Conservation (phyloP, 352 stramenopile species). For the Peronospora destructor region DNA sequence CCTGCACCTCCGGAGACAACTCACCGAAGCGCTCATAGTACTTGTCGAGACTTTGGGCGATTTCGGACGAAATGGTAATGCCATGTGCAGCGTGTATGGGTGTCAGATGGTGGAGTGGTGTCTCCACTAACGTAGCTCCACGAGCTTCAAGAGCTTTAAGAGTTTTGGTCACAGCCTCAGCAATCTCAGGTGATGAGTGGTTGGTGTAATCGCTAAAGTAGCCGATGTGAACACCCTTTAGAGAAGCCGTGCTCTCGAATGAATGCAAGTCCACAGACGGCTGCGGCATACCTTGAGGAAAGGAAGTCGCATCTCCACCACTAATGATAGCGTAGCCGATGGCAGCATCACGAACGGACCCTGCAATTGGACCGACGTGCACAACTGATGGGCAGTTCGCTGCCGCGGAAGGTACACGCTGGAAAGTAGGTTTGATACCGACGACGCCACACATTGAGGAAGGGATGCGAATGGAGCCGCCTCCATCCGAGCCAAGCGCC, state of each 20-base stretch:
- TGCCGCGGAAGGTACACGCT: slow-evolving; percentile 55
- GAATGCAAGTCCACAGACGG: slow-evolving; percentile 40
- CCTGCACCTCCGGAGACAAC: slow-evolving; percentile 66
- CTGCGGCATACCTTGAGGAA: slow-evolving; percentile 43
- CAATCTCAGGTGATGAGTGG: slow-evolving; percentile 59
- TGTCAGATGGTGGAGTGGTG: slow-evolving; percentile 67
- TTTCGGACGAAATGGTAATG: slow-evolving; percentile 78
- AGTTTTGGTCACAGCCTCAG: slow-evolving; percentile 34
- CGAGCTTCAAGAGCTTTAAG: slow-evolving; percentile 43
- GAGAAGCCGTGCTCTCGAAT: slow-evolving; percentile 51
- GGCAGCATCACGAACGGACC: slow-evolving; percentile 66
- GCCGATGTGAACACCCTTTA: slow-evolving; percentile 66
- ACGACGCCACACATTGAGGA: slow-evolving; percentile 82
- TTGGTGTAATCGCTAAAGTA: slow-evolving; percentile 75
- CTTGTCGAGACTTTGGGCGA: slow-evolving; percentile 64
- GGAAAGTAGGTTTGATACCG: slow-evolving; percentile 85
- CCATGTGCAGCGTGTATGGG: slow-evolving; percentile 76
- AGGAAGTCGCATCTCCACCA: slow-evolving; percentile 35
- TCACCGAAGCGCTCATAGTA: slow-evolving; percentile 49
- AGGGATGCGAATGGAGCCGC: slow-evolving; percentile 89
- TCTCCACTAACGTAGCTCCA: slow-evolving; percentile 69
- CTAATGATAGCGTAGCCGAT: slow-evolving; percentile 84
- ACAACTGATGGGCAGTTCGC: slow-evolving; percentile 53
- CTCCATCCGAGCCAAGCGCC: slow-evolving; percentile 81
- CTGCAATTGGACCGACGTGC: slow-evolving; percentile 78